Evolutionary conservation across 805 yeast genomes (phyloP).

Genomic region (Diddensiella caesifluorescens): DNA sequence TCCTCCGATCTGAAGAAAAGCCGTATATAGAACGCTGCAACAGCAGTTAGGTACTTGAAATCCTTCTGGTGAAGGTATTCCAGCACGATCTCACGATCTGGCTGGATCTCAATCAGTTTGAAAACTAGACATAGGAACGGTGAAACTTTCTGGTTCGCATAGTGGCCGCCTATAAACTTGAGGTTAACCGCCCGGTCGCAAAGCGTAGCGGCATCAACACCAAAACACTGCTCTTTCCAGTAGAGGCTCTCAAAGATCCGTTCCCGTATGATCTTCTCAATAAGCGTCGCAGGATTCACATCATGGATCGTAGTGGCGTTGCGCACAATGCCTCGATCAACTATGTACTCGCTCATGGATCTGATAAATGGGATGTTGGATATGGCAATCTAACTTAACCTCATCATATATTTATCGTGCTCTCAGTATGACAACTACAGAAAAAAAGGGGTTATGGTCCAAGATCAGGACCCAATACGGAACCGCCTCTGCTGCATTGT

Average conservation of each 20-base stretch:
- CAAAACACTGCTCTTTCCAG: conserved; percentile 54
- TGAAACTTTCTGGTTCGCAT: conserved; percentile 53
- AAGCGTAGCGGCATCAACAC: conserved; percentile 44
- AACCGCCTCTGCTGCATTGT: conserved; percentile 25
- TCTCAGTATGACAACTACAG: conserved; percentile 1
- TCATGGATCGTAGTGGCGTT: conserved; percentile 35
- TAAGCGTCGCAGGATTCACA: conserved; percentile 43
- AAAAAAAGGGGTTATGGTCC: conserved; percentile 25
- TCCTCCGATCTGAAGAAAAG: conserved; percentile 41
- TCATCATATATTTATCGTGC: too few species aligned
- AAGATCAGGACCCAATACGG: conserved; percentile 25
- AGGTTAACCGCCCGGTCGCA: conserved; percentile 44
- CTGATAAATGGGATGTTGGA: not conserved
- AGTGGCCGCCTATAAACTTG: conserved; percentile 54
- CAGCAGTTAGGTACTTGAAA: conserved; percentile 71
- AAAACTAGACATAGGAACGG: conserved; percentile 73
- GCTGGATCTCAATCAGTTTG: conserved; percentile 72
- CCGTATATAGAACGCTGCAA: conserved; percentile 57
- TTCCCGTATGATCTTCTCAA: conserved; percentile 56
- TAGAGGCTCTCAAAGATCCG: conserved; percentile 50
- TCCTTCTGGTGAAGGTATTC: conserved; percentile 55
- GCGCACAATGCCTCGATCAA: conserved; percentile 27
- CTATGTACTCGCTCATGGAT: not conserved
- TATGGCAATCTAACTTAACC: not conserved
- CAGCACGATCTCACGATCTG: conserved; percentile 50